phyloP scores from a whole-genome alignment of 805 yeast genomes.

The Ogataea allantospora region DNA sequence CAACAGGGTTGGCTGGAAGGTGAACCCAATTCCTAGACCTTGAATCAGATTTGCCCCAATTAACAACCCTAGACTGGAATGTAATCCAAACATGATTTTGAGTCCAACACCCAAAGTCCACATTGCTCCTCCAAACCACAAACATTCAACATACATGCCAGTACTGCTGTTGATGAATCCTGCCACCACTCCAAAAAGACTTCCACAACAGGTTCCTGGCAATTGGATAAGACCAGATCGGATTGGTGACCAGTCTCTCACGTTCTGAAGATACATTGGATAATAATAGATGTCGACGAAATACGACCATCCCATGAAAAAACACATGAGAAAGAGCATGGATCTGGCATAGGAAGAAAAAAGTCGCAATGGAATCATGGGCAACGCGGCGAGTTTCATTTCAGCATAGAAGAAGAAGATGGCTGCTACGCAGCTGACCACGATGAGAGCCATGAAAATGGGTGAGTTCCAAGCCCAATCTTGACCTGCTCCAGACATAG shows the following conservation, averaged over 20 bases:
- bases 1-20: constrained; percentile 50
- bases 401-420: constrained; percentile 46
- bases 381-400: constrained; percentile 40
- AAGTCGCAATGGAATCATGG: constrained; percentile 48
- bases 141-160: constrained; percentile 39
- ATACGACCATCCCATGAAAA: constrained; percentile 48
- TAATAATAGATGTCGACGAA: constrained; percentile 45
- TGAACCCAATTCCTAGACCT: constrained; percentile 44
- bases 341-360: constrained; percentile 35
- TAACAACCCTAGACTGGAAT: constrained; percentile 33
- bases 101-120: constrained; percentile 43
- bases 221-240: constrained; percentile 41
- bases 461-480: constrained; percentile 48
- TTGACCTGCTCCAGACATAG: constrained; percentile 59
- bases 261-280: constrained; percentile 45
- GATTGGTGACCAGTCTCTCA: constrained; percentile 39
- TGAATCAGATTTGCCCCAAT: constrained; percentile 36
- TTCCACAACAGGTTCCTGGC: constrained; percentile 36
- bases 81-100: constrained; percentile 32
- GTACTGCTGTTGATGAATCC: constrained; percentile 42
- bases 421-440: constrained; percentile 39
- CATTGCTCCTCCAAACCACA: constrained; percentile 30
- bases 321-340: constrained; percentile 33
- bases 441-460: constrained; percentile 31
- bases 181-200: constrained; percentile 38